Evolutionary conservation across 2,329 filamentous ascomycete species (phyloP).

Genomic region (Polychaeton citri): DNA sequence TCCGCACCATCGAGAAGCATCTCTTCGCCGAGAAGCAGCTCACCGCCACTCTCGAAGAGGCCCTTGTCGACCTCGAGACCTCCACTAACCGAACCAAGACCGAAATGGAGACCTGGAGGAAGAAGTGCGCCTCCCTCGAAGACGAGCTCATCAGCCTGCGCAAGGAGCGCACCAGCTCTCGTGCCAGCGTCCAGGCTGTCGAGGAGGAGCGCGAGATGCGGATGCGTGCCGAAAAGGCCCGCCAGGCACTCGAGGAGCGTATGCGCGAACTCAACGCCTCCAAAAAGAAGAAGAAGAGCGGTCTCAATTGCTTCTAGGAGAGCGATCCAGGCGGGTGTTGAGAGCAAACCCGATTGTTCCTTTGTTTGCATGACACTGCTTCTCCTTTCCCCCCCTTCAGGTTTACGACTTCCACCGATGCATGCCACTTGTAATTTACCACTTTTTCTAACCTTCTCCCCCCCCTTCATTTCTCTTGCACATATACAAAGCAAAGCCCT

Average conservation of each 20-base stretch:
- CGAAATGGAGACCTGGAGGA: constrained; percentile 82
- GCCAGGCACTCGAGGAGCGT: constrained; percentile 79
- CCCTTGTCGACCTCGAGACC: constrained; percentile 81
- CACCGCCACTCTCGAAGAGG: constrained; percentile 88
- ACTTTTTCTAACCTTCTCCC: too few relatives aligned
- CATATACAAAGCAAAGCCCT: too few relatives aligned
- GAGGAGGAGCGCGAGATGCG: constrained; percentile 94
- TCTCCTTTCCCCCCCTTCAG: too few relatives aligned
- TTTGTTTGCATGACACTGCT: too few relatives aligned
- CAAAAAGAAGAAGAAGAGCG: constrained; percentile 81
- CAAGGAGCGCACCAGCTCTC: constrained; percentile 43
- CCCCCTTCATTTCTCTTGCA: too few relatives aligned
- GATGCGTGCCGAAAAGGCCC: constrained; percentile 75
- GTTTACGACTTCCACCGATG: too few relatives aligned
- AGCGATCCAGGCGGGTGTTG: constrained; percentile 1
- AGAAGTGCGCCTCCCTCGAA: constrained; percentile 67
- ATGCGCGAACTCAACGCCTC: constrained; percentile 65
- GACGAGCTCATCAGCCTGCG: constrained; percentile 51
- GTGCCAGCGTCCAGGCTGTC: constrained; percentile 68
- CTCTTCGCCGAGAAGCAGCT: constrained; percentile 92
- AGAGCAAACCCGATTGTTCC: too few relatives aligned
- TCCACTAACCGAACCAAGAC: constrained; percentile 84
- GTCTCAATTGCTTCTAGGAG: constrained; percentile 86
- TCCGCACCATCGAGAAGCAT: constrained; percentile 93
- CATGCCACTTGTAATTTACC: too few relatives aligned